Evolutionary conservation across 768 basidiomycete species (phyloP).

Genomic region (Rhizopogon sp.): DNA sequence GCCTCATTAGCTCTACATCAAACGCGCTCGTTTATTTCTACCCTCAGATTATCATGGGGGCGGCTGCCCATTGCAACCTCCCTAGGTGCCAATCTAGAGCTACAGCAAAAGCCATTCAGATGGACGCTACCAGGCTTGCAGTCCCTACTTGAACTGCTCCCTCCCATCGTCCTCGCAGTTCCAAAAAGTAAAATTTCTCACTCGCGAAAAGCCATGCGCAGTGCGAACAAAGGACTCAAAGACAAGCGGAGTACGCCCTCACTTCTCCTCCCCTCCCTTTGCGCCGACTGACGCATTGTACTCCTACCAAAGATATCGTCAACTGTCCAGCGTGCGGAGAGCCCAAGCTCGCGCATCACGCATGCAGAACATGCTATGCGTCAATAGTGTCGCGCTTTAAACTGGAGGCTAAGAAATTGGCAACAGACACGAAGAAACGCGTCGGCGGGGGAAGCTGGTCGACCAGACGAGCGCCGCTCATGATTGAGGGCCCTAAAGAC

Average conservation of each 20-base stretch:
- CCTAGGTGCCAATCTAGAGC: slow-evolving; percentile 14
- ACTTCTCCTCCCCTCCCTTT: neutral
- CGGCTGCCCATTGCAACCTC: slow-evolving; percentile 8
- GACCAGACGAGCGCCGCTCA: neutral
- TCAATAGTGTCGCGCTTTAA: slow-evolving; percentile 21
- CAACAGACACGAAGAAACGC: neutral
- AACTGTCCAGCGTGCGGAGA: slow-evolving; percentile 87
- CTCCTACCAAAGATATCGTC: slow-evolving; percentile 62
- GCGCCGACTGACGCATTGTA: slow-evolving; percentile 4
- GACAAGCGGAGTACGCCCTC: slow-evolving; percentile 78
- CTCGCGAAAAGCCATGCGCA: slow-evolving; percentile 91
- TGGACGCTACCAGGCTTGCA: slow-evolving; percentile 37
- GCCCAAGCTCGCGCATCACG: slow-evolving; percentile 84
- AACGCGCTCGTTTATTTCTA: slow-evolving; percentile 22
- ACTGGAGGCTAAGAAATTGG: slow-evolving; percentile 11
- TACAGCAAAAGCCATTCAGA: slow-evolving; percentile 23
- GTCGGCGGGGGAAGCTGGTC: slow-evolving; percentile 3
- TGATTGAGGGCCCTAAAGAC: slow-evolving; percentile 1
- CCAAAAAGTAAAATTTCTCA: slow-evolving; percentile 94
- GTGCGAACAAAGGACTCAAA: slow-evolving; percentile 90
- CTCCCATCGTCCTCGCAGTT: slow-evolving; percentile 84
- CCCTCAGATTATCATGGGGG: slow-evolving; percentile 19
- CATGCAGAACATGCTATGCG: slow-evolving; percentile 76
- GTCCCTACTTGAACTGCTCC: slow-evolving; percentile 69
- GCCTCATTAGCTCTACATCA: slow-evolving; percentile 34